A percentile compares a stretch with the other conserved stretches of the same genome.
These are phyloP conservation scores for Athelia psychrophila DNA, from an alignment of 1,284 basidiomycete genomes.

Conservation along the genomic window DNA sequence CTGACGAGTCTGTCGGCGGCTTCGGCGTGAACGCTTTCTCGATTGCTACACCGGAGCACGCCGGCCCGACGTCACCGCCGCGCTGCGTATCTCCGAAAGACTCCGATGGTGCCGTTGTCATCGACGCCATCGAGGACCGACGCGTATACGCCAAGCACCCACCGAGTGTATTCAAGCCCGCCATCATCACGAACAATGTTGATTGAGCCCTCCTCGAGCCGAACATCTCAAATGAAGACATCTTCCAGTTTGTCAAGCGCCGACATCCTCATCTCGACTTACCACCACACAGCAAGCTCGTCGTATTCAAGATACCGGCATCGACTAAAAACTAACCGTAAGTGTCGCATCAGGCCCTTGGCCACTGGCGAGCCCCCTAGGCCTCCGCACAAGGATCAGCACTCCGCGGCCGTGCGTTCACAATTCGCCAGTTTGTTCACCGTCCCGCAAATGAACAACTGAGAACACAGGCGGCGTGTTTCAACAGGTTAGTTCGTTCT, in stretches of 20 bases:
- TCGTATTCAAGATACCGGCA: no score
- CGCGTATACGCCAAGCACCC: conserved; percentile 96
- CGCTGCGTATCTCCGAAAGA: conserved; percentile 99
- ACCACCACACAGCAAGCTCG: conserved; percentile 88
- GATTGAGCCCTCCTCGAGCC: no score
- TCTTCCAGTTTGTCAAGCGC: conserved; percentile 98
- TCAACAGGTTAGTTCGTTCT: conserved; percentile 93
- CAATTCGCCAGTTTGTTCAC: conserved; percentile 94
- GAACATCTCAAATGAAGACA: conserved; percentile 95
- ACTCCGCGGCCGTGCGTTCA: no score
- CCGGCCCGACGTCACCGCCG: conserved; percentile 99
- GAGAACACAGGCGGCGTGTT: conserved; percentile 88
- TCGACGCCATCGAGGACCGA: conserved; percentile 99
- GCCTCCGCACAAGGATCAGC: no score
- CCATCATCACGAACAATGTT: conserved; percentile 99
- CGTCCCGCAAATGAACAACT: conserved; percentile 96
- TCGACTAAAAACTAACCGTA: no score
- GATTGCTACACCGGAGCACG: no score
- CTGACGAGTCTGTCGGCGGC: no score
- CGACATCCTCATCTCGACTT: conserved; percentile 99
- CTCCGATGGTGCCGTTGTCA: conserved; percentile 96
- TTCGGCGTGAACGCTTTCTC: no score
- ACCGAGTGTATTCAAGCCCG: conserved; percentile 99
- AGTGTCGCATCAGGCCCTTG: no score
- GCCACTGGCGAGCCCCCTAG: no score